Evolutionary conservation across 2,329 filamentous ascomycete species (phyloP).

Genomic region (Fusarium proliferatum): DNA sequence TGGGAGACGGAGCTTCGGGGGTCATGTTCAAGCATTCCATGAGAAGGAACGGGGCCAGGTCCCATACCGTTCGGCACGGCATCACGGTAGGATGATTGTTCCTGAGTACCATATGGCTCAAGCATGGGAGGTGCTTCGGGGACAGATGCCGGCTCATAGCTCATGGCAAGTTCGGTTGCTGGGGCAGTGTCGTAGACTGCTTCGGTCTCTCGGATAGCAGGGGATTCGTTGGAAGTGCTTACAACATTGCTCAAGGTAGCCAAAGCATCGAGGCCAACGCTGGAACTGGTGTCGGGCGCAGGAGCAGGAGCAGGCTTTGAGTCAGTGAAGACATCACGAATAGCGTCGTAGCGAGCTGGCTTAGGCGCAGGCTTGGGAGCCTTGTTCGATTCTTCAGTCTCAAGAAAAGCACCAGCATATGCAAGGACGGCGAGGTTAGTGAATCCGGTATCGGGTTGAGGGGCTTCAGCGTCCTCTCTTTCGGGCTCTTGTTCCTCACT

Average conservation of each 20-base stretch:
- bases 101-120: constrained; percentile 12
- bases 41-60: constrained; percentile 2
- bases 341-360: constrained; percentile 51
- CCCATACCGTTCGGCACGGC: constrained; percentile 9
- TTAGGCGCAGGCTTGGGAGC: constrained; percentile 45
- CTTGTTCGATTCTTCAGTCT: constrained; percentile 45
- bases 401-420: constrained; percentile 48
- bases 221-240: constrained; percentile 40
- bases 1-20: constrained; percentile 38
- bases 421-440: constrained; percentile 47
- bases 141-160: constrained; percentile 21
- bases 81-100: constrained; percentile 26
- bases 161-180: constrained; percentile 3
- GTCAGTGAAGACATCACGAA: constrained; percentile 56
- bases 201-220: constrained; percentile 4
- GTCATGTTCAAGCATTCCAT: constrained; percentile 34
- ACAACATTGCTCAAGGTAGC: constrained; percentile 51
- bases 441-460: constrained; percentile 44
- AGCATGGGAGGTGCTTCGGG: constrained; percentile 14
- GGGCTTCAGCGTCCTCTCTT: constrained; percentile 36
- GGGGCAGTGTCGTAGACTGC: constrained; percentile 1
- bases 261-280: constrained; percentile 48
- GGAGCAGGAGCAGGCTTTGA: constrained; percentile 48
- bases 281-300: constrained; percentile 37
- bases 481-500: constrained; percentile 39